Conservation (phyloP, 2,329 filamentous ascomycete genomes). For the Pseudogymnoascus sp. region DNA sequence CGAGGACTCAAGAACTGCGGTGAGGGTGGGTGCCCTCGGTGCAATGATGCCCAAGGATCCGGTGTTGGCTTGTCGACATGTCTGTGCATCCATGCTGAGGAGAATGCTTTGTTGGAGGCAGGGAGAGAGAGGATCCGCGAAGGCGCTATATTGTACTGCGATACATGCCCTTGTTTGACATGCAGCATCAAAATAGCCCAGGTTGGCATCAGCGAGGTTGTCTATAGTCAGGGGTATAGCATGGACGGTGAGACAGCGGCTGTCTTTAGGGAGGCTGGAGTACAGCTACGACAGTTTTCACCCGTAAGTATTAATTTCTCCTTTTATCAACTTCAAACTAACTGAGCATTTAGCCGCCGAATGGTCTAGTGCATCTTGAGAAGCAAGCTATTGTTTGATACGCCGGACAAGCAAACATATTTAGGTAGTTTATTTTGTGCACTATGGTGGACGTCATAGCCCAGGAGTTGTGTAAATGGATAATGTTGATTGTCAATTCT, state of each 20-base stretch:
- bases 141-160: constrained; percentile 79
- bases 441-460: background rate
- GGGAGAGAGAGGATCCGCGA: constrained; percentile 82
- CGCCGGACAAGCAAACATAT: background rate
- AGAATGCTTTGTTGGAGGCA: constrained; percentile 92
- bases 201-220: constrained; percentile 90
- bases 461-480: background rate
- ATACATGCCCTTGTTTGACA: constrained; percentile 93
- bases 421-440: background rate
- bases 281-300: constrained; percentile 78
- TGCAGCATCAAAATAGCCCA: constrained; percentile 99
- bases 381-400: constrained; percentile 23
- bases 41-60: constrained; percentile 63
- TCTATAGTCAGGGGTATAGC: constrained; percentile 88
- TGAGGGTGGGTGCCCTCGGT: constrained; percentile 81
- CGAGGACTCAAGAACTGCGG: constrained; percentile 82
- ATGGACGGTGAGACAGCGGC: constrained; percentile 81
- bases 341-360: constrained; percentile 43
- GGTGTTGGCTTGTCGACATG: constrained; percentile 77
- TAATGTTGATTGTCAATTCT: constrained; percentile 6
- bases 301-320: constrained; percentile 51
- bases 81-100: constrained; percentile 94
- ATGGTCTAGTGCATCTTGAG: constrained; percentile 56
- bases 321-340: constrained; percentile 9
- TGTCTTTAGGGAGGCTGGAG: constrained; percentile 76